These are phyloP conservation scores for Spiromastix sp. DNA, from an alignment of 2,329 filamentous ascomycete species.

Conservation along the genomic window DNA sequence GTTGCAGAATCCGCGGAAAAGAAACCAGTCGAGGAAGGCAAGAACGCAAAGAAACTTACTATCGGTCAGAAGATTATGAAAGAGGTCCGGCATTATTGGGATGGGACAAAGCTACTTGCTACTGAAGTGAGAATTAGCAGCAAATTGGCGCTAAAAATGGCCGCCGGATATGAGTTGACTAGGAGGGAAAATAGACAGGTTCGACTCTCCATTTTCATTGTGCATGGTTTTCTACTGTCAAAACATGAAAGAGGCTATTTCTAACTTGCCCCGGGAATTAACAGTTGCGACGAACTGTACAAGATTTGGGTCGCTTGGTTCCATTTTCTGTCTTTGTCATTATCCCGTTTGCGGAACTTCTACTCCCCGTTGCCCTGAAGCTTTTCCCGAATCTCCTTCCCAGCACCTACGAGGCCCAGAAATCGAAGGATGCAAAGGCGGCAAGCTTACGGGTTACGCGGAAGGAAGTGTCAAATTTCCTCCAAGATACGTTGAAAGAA, in stretches of 20 bases:
- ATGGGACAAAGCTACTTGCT: slow-evolving; percentile 88
- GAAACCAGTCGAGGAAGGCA: slow-evolving; percentile 51
- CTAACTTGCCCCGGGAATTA: slow-evolving; percentile 1
- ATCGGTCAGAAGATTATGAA: slow-evolving; percentile 90
- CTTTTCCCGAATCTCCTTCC: slow-evolving; percentile 96
- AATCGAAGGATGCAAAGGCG: slow-evolving; percentile 82
- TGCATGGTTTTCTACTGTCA: not conserved
- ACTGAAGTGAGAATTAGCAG: slow-evolving; percentile 91
- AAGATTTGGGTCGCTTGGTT: slow-evolving; percentile 83
- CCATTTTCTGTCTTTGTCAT: slow-evolving; percentile 97
- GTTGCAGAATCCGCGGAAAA: slow-evolving; percentile 31
- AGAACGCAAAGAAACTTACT: slow-evolving; percentile 77
- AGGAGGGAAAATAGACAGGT: slow-evolving; percentile 83
- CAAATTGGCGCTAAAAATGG: slow-evolving; percentile 89
- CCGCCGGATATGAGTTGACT: slow-evolving; percentile 90
- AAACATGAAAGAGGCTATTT: slow-evolving; percentile 5
- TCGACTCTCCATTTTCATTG: slow-evolving; percentile 8
- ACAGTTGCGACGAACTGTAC: slow-evolving; percentile 75
- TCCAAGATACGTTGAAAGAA: slow-evolving; percentile 80
- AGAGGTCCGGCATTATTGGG: slow-evolving; percentile 91
- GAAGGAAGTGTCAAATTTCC: slow-evolving; percentile 86
- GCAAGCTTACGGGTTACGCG: slow-evolving; percentile 69
- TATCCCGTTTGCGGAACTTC: slow-evolving; percentile 87
- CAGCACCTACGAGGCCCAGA: slow-evolving; percentile 90
- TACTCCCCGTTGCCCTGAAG: slow-evolving; percentile 83